Percentiles rank a stretch among this genome's conserved stretches.
Conservation (phyloP, 2,329 filamentous ascomycete genomes). For the Aspergillus aculeatus region DNA sequence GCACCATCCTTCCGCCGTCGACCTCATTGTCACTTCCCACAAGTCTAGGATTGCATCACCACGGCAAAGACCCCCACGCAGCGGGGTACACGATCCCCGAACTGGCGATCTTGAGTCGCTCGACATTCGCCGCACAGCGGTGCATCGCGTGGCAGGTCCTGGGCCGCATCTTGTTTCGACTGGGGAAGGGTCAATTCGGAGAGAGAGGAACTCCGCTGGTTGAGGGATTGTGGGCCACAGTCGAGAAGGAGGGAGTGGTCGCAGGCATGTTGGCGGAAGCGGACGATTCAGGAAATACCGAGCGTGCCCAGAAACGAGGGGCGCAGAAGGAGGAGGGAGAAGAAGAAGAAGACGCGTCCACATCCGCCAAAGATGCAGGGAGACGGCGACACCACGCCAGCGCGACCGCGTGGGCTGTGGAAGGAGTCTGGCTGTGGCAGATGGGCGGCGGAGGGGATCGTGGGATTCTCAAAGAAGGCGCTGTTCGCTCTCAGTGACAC, state of each 20-base stretch:
- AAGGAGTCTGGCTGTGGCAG: conserved; percentile 87
- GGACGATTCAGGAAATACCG: conserved; percentile 45
- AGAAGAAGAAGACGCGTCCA: neutral
- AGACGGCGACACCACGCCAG: conserved; percentile 64
- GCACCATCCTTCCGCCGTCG: conserved; percentile 74
- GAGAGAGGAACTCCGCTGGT: conserved; percentile 63
- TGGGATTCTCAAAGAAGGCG: conserved; percentile 38
- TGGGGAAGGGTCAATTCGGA: conserved; percentile 72
- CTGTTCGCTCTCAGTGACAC: conserved; percentile 28
- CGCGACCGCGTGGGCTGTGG: conserved; percentile 78
- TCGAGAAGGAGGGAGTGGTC: conserved; percentile 74
- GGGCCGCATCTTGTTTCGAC: conserved; percentile 76
- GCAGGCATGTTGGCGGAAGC: conserved; percentile 76
- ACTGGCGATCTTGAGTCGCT: conserved; percentile 75
- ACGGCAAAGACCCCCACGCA: conserved; percentile 86
- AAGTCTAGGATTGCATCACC: conserved; percentile 83
- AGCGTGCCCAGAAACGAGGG: neutral
- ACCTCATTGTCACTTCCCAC: conserved; percentile 72
- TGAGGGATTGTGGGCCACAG: conserved; percentile 76
- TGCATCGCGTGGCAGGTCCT: conserved; percentile 91
- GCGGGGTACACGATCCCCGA: conserved; percentile 93
- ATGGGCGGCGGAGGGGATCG: conserved; percentile 59
- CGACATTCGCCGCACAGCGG: conserved; percentile 78
- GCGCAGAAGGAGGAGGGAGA: conserved; percentile 10
- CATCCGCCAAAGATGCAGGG: neutral